phyloP scores from a whole-genome alignment of 2,329 filamentous ascomycete genomes.

The Cercospora sesami region DNA sequence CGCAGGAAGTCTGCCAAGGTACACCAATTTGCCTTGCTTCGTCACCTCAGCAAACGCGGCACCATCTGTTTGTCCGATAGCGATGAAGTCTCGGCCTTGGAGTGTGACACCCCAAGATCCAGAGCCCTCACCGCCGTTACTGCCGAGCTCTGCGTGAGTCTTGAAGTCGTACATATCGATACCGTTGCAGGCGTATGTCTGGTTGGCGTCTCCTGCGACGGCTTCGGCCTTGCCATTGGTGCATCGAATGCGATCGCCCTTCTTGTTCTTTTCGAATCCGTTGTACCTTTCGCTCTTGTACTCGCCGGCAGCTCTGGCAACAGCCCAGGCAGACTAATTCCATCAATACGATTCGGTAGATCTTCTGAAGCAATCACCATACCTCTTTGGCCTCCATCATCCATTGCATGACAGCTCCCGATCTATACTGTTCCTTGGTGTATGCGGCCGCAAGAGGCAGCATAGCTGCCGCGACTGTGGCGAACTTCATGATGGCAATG shows the following conservation, averaged over 20 bases:
- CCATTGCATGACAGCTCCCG: conserved; percentile 25
- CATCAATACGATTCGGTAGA: conserved; percentile 7
- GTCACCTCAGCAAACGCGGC: conserved; percentile 57
- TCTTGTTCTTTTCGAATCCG: conserved; percentile 21
- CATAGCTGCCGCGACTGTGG: conserved; percentile 20
- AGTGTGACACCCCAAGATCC: conserved; percentile 59
- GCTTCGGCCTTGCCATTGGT: conserved; percentile 48
- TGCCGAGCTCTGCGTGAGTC: conserved; percentile 56
- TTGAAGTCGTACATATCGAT: conserved; percentile 58
- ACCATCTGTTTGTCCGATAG: conserved; percentile 57
- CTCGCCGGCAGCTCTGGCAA: conserved; percentile 27
- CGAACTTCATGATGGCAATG: conserved; percentile 24
- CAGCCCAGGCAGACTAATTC: conserved; percentile 27
- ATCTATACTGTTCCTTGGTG: conserved; percentile 24
- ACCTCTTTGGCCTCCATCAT: conserved; percentile 30
- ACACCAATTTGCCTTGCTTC: conserved; percentile 52
- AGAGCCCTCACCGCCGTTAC: conserved; percentile 46
- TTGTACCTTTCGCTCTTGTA: conserved; percentile 28
- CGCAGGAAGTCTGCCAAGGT: conserved; percentile 56
- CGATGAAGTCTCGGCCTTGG: conserved; percentile 56
- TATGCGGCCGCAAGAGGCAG: conserved; percentile 25
- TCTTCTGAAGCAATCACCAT: not conserved
- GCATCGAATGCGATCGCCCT: conserved; percentile 36
- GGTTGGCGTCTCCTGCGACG: conserved; percentile 48
- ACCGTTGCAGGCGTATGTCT: conserved; percentile 53